Evolutionary conservation across 805 yeast genomes (phyloP).

Genomic region (Suhomyces sp.): DNA sequence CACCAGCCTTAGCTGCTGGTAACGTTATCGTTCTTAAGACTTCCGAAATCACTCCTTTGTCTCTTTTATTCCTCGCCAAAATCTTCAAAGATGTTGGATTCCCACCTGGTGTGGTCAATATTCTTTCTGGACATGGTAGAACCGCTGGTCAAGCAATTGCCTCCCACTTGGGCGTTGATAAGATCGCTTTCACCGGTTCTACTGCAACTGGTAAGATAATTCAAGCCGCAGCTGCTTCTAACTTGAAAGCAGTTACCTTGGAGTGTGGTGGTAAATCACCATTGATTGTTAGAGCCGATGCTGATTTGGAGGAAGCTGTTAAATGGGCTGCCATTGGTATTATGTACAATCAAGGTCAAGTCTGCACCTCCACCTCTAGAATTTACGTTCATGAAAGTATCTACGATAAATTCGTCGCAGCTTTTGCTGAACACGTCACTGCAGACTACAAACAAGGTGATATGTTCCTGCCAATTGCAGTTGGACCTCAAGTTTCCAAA

Average conservation of each 20-base stretch:
- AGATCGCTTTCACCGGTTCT: constrained; percentile 58
- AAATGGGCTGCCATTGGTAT: constrained; percentile 69
- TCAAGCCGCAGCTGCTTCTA: constrained; percentile 58
- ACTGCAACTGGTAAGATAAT: constrained; percentile 64
- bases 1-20: constrained; percentile 81
- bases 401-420: constrained; percentile 51
- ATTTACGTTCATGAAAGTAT: constrained; percentile 56
- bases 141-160: constrained; percentile 70
- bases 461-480: constrained; percentile 47
- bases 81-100: constrained; percentile 65
- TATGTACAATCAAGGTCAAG: constrained; percentile 65
- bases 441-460: constrained; percentile 55
- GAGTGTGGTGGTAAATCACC: constrained; percentile 79
- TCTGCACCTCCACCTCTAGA: constrained; percentile 68
- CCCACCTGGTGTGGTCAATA: constrained; percentile 75
- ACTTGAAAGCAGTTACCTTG: constrained; percentile 62
- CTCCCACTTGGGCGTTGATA: constrained; percentile 47
- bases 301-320: constrained; percentile 62
- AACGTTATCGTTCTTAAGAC: constrained; percentile 71
- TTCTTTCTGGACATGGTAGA: constrained; percentile 67
- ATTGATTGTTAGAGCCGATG: constrained; percentile 59
- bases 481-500: constrained; percentile 65
- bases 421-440: constrained; percentile 46
- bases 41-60: constrained; percentile 74
- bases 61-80: constrained; percentile 59